Evolutionary conservation across 257 asterid genomes (phyloP).

Genomic region (Lavandula angustifolia): DNA sequence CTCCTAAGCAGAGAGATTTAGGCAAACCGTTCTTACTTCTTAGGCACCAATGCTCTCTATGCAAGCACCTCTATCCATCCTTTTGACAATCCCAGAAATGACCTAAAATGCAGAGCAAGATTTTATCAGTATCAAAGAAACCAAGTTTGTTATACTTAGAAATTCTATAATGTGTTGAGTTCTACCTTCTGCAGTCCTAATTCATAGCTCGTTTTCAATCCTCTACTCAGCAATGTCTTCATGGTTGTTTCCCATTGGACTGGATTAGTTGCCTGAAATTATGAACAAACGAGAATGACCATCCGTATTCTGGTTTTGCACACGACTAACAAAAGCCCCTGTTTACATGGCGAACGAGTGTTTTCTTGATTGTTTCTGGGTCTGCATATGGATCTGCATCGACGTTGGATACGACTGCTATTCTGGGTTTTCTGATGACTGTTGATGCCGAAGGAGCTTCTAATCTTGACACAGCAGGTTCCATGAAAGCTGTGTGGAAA

Average conservation of each 20-base stretch:
- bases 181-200: constrained; percentile 88
- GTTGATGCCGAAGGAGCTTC: constrained; percentile 87
- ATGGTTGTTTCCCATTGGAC: constrained; percentile 48
- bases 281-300: not conserved
- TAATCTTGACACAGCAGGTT: constrained; percentile 88
- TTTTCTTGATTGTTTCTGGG: constrained; percentile 65
- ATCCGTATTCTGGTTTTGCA: not conserved
- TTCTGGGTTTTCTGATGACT: constrained; percentile 68
- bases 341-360: constrained; percentile 83
- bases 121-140: constrained; percentile 13
- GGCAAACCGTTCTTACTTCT: too few species aligned
- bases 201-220: constrained; percentile 59
- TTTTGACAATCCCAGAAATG: constrained; percentile 83
- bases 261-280: constrained; percentile 55
- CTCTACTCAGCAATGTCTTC: constrained; percentile 45
- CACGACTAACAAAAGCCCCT: not conserved
- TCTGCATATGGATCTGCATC: constrained; percentile 81
- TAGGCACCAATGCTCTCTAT: constrained; percentile 72
- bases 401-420: constrained; percentile 94
- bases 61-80: constrained; percentile 82
- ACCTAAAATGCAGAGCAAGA: constrained; percentile 45
- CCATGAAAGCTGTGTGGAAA: constrained; percentile 91
- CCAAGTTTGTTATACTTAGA: not conserved
- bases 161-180: not conserved
- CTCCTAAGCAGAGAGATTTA: too few species aligned